A percentile compares a stretch with the other conserved stretches of the same genome.
Evolutionary conservation across 352 stramenopile species (phyloP).

Genomic region (Globisporangium cystogenes): DNA sequence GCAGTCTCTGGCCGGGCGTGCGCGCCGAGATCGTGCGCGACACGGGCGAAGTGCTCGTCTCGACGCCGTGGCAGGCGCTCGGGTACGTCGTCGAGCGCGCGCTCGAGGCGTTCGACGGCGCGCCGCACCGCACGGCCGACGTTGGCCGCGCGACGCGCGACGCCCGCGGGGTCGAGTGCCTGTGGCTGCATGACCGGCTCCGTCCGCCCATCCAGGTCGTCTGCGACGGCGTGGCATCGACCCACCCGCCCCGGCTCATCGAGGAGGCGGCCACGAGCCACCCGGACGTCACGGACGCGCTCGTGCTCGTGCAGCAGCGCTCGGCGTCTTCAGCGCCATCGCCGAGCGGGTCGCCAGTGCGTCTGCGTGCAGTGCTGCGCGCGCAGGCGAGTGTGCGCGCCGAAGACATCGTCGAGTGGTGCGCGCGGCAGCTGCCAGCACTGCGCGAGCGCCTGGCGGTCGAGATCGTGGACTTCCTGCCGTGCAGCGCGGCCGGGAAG

Average conservation of each 20-base stretch:
- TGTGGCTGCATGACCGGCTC: conserved; percentile 71
- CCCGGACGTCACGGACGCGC: conserved; percentile 40
- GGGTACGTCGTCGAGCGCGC: conserved; percentile 60
- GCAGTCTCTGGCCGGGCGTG: conserved; percentile 66
- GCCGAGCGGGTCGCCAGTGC: conserved; percentile 11
- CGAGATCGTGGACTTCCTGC: conserved; percentile 55
- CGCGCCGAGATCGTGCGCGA: conserved; percentile 29
- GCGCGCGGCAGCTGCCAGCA: conserved; percentile 23
- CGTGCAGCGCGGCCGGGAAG: conserved; percentile 81
- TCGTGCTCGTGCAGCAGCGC: conserved; percentile 40
- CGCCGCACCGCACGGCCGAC: conserved; percentile 53
- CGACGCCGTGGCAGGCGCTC: conserved; percentile 73
- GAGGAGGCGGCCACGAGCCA: conserved; percentile 33
- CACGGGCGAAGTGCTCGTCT: conserved; percentile 61
- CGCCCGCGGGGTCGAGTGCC: conserved; percentile 19
- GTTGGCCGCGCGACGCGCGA: conserved; percentile 23
- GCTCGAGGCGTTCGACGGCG: conserved; percentile 36
- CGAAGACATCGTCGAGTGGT: conserved; percentile 34
- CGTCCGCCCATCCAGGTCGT: conserved; percentile 31
- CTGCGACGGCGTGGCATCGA: conserved; percentile 20
- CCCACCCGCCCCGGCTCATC: conserved; percentile 29
- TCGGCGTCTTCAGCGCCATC: background rate
- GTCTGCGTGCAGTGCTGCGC: conserved; percentile 28
- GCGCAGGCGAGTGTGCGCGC: conserved; percentile 16
- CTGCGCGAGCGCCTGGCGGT: conserved; percentile 34